Conservation (phyloP, 352 stramenopile genomes). For the Pythium volutum region DNA sequence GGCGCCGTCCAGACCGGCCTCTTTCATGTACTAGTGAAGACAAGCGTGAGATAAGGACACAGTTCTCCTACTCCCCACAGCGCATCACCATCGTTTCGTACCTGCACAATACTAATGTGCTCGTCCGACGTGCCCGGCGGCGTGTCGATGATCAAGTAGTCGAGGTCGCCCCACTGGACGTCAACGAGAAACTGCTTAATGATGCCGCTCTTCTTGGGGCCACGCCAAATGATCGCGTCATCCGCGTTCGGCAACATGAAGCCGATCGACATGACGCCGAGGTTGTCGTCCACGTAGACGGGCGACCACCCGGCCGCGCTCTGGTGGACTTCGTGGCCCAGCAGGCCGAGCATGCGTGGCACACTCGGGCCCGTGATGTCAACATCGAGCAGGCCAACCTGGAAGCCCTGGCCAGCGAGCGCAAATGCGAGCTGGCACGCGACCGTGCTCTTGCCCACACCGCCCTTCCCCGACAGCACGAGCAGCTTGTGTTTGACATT, state of each 20-base stretch:
- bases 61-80: background rate
- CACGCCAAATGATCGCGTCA: conserved; percentile 99
- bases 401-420: conserved; percentile 91
- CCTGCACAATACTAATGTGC: conserved; percentile 99
- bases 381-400: conserved; percentile 98
- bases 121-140: conserved; percentile 99
- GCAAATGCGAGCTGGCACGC: conserved; percentile 97
- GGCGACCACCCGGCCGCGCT: conserved; percentile 98
- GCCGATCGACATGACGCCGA: conserved; percentile 99
- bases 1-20: conserved; percentile 92
- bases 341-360: conserved; percentile 95
- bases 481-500: conserved; percentile 96
- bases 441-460: conserved; percentile 99
- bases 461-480: conserved; percentile 99
- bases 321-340: conserved; percentile 95
- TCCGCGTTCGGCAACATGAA: conserved; percentile 98
- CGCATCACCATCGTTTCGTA: conserved; percentile 13
- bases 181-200: conserved; percentile 99
- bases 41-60: background rate
- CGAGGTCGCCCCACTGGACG: conserved; percentile 98
- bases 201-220: conserved; percentile 99
- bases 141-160: conserved; percentile 99
- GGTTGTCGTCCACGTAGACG: conserved; percentile 98
- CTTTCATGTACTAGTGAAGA: conserved; percentile 93
- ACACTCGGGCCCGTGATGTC: conserved; percentile 99